These are phyloP conservation scores for Penicillium fuscoglaucum DNA, from an alignment of 2,329 filamentous ascomycete species.

Conservation along the genomic window DNA sequence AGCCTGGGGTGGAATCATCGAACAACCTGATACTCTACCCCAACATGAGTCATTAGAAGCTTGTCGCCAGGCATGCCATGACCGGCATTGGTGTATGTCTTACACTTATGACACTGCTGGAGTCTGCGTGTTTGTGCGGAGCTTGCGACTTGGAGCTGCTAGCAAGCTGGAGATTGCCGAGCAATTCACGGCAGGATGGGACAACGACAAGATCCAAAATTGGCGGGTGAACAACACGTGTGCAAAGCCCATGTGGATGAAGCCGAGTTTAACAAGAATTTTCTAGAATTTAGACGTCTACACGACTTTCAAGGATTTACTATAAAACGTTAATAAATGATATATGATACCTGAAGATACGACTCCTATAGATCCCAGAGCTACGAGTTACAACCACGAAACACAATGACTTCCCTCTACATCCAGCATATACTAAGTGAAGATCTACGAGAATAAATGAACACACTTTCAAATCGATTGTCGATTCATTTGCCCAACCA, in stretches of 20 bases:
- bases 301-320: neutral
- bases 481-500: conserved; percentile 20
- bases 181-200: conserved; percentile 30
- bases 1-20: conserved; percentile 34
- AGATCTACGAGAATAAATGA: neutral
- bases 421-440: neutral
- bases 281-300: conserved; percentile 17
- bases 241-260: conserved; percentile 27
- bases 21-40: conserved; percentile 26
- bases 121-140: conserved; percentile 27
- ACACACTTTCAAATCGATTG: conserved; percentile 12
- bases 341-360: neutral
- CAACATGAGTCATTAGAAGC: conserved; percentile 33
- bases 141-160: conserved; percentile 25
- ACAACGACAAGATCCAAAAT: conserved; percentile 27
- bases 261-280: conserved; percentile 28
- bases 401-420: neutral
- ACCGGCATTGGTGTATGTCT: conserved; percentile 26
- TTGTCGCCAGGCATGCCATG: conserved; percentile 30
- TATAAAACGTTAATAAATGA: neutral
- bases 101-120: conserved; percentile 28
- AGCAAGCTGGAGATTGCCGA: conserved; percentile 15
- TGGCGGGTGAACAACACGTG: conserved; percentile 25
- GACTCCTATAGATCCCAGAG: neutral
- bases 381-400: neutral